phyloP scores from a whole-genome alignment of 345 rosid species.

The Aquilaria sinensis region DNA sequence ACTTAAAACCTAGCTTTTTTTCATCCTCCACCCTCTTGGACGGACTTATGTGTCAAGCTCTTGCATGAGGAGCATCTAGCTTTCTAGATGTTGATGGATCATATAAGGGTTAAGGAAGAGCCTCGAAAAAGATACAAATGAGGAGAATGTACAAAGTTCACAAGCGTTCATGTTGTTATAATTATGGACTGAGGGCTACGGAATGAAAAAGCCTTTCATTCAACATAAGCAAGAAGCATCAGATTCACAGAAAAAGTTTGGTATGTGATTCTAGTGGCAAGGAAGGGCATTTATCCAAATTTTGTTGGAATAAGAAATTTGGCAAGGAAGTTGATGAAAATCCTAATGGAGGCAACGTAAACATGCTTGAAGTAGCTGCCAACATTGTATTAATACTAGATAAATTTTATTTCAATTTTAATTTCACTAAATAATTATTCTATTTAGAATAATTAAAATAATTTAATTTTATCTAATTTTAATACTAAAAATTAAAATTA shows the following conservation, averaged over 20 bases:
- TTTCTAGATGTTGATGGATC: conserved; percentile 52
- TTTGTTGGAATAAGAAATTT: conserved; percentile 36
- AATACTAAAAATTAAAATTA: no score
- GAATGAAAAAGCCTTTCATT: conserved; percentile 31
- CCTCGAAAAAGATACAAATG: conserved; percentile 20
- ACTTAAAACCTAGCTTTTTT: conserved; percentile 17
- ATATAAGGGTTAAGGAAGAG: conserved; percentile 49
- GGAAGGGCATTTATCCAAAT: conserved; percentile 51
- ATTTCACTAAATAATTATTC: no score
- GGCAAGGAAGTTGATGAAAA: conserved; percentile 24
- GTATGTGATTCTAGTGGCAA: conserved; percentile 51
- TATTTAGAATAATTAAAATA: no score
- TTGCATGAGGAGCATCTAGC: conserved; percentile 51
- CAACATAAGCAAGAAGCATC: conserved; percentile 28
- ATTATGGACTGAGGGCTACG: conserved; percentile 28
- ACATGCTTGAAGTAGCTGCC: conserved; percentile 11
- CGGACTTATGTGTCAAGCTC: no score
- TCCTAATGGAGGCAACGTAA: conserved; percentile 10
- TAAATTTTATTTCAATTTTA: no score
- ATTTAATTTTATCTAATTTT: no score
- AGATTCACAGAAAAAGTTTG: conserved; percentile 21
- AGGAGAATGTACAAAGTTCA: conserved; percentile 21
- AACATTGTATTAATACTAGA: neutral
- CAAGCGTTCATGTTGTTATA: conserved; percentile 15
- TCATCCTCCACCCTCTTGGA: conserved; percentile 84